phyloP scores from a whole-genome alignment of 192 early-diverging fungal species.

The Entophlyctis helioformis region DNA sequence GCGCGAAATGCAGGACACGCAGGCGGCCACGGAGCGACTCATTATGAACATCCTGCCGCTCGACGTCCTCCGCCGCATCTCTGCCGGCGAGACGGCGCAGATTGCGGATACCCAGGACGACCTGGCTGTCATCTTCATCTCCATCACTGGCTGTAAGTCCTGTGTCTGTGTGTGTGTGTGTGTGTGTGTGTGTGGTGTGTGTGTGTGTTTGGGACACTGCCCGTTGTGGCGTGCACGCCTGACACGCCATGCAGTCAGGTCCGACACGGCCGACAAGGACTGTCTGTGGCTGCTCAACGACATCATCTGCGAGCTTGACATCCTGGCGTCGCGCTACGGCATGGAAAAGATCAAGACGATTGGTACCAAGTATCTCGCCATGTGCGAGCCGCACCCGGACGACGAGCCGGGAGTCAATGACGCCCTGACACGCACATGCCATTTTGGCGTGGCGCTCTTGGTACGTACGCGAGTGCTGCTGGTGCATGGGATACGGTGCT shows the following conservation, averaged over 20 bases:
- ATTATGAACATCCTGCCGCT: constrained; percentile 21
- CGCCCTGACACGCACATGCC: constrained; percentile 6
- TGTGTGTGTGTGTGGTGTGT: no score
- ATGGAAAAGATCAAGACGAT: constrained; percentile 27
- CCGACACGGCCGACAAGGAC: constrained; percentile 9
- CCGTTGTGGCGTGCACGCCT: no score
- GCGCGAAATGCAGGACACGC: constrained; percentile 7
- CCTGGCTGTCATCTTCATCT: constrained; percentile 15
- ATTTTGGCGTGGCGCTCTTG: constrained; percentile 16
- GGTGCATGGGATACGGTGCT: no score
- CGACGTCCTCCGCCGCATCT: constrained; percentile 11
- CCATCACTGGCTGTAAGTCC: constrained; percentile 14
- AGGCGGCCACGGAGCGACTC: constrained; percentile 13
- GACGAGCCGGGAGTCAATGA: constrained; percentile 2
- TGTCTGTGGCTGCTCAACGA: constrained; percentile 19
- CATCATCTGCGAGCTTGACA: constrained; percentile 26
- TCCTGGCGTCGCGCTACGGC: constrained; percentile 4
- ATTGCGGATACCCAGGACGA: constrained; percentile 18
- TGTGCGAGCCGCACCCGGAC: constrained; percentile 11
- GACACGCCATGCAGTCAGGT: constrained; percentile 1
- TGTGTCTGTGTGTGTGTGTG: no score
- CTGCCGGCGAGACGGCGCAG: constrained; percentile 8
- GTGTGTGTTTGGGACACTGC: no score
- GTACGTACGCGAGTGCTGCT: neutral
- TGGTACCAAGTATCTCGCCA: constrained; percentile 25